A percentile compares a stretch with the other conserved stretches of the same genome.
Evolutionary conservation across 306 rosid species (phyloP).

Genomic region (Potentilla sterilis): DNA sequence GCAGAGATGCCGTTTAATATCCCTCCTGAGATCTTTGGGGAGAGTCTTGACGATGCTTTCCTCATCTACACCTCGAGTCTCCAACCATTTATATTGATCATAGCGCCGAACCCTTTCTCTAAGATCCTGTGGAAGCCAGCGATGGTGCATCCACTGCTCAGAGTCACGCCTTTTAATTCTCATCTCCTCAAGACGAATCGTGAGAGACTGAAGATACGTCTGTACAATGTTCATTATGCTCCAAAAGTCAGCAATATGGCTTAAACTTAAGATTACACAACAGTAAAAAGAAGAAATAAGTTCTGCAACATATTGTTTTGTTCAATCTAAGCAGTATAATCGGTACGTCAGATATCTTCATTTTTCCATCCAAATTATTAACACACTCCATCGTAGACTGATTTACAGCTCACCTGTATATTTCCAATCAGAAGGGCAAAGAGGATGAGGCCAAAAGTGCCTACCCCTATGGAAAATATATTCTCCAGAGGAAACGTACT

Average conservation of each 20-base stretch:
- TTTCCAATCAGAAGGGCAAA: conserved; percentile 89
- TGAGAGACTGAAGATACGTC: conserved; percentile 58
- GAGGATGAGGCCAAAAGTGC: conserved; percentile 67
- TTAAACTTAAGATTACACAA: background rate
- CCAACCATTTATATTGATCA: conserved; percentile 60
- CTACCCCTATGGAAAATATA: conserved; percentile 71
- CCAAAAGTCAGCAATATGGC: background rate
- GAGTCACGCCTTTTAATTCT: conserved; percentile 56
- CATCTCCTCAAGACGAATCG: conserved; percentile 58
- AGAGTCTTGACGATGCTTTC: conserved; percentile 46
- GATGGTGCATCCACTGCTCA: conserved; percentile 69
- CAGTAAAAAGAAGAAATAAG: background rate
- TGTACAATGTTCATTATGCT: conserved; percentile 20
- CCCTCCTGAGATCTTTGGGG: conserved; percentile 58
- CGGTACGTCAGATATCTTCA: background rate
- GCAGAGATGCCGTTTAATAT: conserved; percentile 59
- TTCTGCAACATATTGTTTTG: background rate
- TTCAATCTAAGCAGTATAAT: background rate
- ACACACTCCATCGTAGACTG: background rate
- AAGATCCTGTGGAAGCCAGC: conserved; percentile 53
- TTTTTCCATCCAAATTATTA: background rate
- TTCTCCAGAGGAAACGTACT: conserved; percentile 74
- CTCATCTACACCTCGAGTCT: conserved; percentile 61
- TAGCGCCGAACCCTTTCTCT: conserved; percentile 52
- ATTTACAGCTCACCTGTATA: conserved; percentile 59